These are phyloP conservation scores for Pleodorina starrii DNA, from an alignment of 139 green algal genomes.

Conservation along the genomic window DNA sequence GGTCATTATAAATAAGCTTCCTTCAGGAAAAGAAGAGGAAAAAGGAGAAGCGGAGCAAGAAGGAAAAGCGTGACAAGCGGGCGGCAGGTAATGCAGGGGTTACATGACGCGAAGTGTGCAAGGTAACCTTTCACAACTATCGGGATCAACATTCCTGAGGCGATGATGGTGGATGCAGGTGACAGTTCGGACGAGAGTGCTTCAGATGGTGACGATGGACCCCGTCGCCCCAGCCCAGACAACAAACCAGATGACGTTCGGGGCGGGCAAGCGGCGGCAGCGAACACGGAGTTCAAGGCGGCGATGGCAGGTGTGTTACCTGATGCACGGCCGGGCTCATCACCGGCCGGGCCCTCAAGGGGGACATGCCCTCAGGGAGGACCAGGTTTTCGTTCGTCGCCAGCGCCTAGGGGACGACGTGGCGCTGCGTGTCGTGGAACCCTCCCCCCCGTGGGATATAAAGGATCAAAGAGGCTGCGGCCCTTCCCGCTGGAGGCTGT, in stretches of 20 bases:
- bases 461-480: too few species aligned
- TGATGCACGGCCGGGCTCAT: background rate
- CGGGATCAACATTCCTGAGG: background rate
- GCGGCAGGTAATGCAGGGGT: background rate
- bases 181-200: background rate
- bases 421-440: background rate
- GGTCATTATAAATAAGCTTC: background rate
- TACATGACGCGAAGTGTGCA: too few species aligned
- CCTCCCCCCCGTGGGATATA: too few species aligned
- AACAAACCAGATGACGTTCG: background rate
- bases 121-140: too few species aligned
- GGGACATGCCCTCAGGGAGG: too few species aligned
- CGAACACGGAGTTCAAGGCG: background rate
- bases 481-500: too few species aligned
- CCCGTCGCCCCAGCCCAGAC: background rate
- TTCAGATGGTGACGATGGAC: background rate
- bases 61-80: background rate
- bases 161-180: background rate
- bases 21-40: conserved; percentile 33
- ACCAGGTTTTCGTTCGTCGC: background rate
- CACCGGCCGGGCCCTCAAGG: too few species aligned
- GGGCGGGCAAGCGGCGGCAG: background rate
- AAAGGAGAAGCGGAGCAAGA: conserved; percentile 38
- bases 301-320: background rate
- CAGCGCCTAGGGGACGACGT: background rate